Conservation (phyloP, 257 asterid genomes). For the Penstemon davidsonii region DNA sequence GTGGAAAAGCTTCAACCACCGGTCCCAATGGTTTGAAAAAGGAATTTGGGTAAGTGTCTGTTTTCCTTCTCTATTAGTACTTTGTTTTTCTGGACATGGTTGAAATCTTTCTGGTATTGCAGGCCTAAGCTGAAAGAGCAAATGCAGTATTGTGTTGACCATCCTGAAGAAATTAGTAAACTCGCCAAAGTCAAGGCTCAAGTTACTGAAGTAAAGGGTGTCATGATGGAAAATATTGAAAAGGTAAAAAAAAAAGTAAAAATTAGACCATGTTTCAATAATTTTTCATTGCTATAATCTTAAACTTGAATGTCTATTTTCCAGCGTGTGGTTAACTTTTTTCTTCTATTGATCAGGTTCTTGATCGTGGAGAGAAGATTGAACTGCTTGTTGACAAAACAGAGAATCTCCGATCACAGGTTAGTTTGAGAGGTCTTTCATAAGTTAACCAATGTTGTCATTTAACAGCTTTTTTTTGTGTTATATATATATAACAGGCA, state of each 20-base stretch:
- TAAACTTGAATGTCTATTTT: background rate
- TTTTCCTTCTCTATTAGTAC: background rate
- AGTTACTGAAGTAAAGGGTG: conserved; percentile 54
- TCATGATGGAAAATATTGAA: conserved; percentile 59
- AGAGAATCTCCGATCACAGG: conserved; percentile 61
- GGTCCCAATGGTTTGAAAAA: conserved; percentile 46
- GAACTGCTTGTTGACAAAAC: conserved; percentile 63
- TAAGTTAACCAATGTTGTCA: background rate
- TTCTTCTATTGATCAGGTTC: conserved; percentile 37
- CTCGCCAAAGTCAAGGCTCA: conserved; percentile 58
- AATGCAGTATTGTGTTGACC: conserved; percentile 51
- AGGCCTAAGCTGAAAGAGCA: conserved; percentile 55
- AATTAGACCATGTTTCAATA: background rate
- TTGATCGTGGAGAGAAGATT: conserved; percentile 63
- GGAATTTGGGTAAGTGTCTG: conserved; percentile 43
- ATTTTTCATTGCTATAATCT: background rate
- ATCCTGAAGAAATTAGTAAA: conserved; percentile 56
- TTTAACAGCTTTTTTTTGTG: background rate
- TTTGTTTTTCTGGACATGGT: background rate
- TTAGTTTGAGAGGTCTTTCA: conserved; percentile 16
- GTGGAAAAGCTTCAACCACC: conserved; percentile 47
- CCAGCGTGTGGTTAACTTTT: background rate
- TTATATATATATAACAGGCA: conserved; percentile 47
- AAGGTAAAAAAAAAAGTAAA: conserved; percentile 34
- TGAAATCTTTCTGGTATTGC: conserved; percentile 13